Base-by-base conservation (phyloP, 2,329 filamentous ascomycete genomes). In the Penicillium italicum region DNA sequence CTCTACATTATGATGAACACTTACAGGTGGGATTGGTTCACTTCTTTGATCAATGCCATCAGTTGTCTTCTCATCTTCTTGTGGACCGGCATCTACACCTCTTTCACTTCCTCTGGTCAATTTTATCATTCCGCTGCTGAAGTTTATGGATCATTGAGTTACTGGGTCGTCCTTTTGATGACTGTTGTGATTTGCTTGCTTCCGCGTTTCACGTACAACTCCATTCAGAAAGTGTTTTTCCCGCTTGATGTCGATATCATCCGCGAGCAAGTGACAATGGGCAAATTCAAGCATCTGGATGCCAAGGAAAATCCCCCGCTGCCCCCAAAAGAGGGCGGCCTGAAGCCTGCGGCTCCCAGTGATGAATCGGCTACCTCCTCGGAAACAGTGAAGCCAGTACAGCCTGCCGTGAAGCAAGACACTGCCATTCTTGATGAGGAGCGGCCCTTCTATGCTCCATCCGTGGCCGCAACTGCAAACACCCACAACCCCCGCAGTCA, bases 1-100 rank as follows among this genome's bases (percentile, higher is more conserved):
- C 78, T 87, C 56, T 99, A 97, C 77, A 90, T 99, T 64, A 79
- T 99, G 62, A 86, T 97, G 77, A 99, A 99, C 76, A 95, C 90
- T 0, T 97, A 96, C 74, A 85, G 93, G 58, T 99, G 94, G 94
- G 94, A 99, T 73, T 99, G 93, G 93, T 80, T 99, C 67, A 95
- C 95, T 76, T 75, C 92, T 22, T 78, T 96, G 56, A 87, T 97
- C 59, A 88, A 95, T 49, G 76, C 76, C 24, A 82, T 97, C 72
- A 96, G 91, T 75, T 88, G 89, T 59, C 72, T 97, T 30, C 84
- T 97, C 66, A 85, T 97, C 69, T 99, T 91, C 80, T 88, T 96
- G 77, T 97, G 94, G 91, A 97, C 94, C 6, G 94, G 91, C 30
- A 82, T 96, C 36, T 99, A 95, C 76, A 86, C 86, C 0, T 80